Conservation (phyloP, 2,329 filamentous ascomycete genomes). For the Balansia obtecta region DNA sequence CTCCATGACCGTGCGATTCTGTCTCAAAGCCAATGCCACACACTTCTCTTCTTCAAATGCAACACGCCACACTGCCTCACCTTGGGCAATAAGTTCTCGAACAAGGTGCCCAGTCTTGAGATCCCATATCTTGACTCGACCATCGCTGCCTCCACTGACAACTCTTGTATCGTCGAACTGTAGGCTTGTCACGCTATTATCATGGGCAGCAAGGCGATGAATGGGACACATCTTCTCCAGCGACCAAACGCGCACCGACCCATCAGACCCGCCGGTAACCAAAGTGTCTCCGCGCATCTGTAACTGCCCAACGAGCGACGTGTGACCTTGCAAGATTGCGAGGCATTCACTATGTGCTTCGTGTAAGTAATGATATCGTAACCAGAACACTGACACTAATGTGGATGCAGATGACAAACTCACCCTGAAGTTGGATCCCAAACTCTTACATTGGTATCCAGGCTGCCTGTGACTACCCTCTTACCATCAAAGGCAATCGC, state of each 20-base stretch:
- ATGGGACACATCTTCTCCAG: conserved; percentile 82
- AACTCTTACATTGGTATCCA: conserved; percentile 93
- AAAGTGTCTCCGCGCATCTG: conserved; percentile 92
- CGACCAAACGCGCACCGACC: conserved; percentile 93
- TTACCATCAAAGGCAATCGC: conserved; percentile 94
- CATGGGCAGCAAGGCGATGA: conserved; percentile 87
- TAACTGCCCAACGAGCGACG: conserved; percentile 87
- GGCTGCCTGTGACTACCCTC: conserved; percentile 84
- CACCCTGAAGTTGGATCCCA: conserved; percentile 88
- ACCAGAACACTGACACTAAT: too few relatives aligned
- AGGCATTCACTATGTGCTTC: conserved; percentile 50
- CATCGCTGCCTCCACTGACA: conserved; percentile 90
- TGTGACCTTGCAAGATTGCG: conserved; percentile 91
- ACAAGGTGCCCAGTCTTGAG: conserved; percentile 83
- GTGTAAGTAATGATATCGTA: not conserved
- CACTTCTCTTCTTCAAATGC: conserved; percentile 98
- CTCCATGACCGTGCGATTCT: conserved; percentile 91
- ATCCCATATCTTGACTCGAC: conserved; percentile 98
- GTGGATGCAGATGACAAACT: conserved; percentile 17
- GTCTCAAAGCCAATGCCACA: conserved; percentile 82
- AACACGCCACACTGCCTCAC: conserved; percentile 93
- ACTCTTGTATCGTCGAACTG: conserved; percentile 95
- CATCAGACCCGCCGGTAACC: conserved; percentile 91
- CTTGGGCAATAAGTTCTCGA: conserved; percentile 78
- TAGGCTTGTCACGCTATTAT: conserved; percentile 94